phyloP scores from a whole-genome alignment of 2,329 filamentous ascomycete species.

The Neofusicoccum sp. region DNA sequence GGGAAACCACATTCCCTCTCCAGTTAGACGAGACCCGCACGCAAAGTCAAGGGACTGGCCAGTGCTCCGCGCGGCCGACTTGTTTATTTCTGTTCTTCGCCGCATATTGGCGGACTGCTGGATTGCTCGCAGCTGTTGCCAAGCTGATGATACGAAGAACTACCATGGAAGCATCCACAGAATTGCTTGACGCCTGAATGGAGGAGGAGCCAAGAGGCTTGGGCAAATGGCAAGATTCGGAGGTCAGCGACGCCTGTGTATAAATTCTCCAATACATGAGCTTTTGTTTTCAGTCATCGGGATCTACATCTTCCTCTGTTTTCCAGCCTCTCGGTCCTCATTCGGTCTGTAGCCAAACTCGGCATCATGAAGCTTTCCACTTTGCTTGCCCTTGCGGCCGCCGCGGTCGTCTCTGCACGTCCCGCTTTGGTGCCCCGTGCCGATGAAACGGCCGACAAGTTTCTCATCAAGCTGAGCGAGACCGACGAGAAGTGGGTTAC shows the following conservation, averaged over 20 bases:
- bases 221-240: neutral
- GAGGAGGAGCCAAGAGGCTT: slow-evolving; percentile 15
- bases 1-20: neutral
- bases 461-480: slow-evolving; percentile 2
- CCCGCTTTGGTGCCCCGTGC: neutral
- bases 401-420: slow-evolving; percentile 5
- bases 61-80: neutral
- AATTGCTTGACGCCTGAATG: neutral
- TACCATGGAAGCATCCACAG: slow-evolving; percentile 1
- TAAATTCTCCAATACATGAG: neutral
- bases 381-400: neutral
- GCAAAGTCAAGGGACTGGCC: neutral
- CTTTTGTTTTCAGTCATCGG: neutral
- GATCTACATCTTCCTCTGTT: neutral
- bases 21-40: slow-evolving; percentile 8
- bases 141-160: slow-evolving; percentile 2
- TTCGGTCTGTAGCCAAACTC: too few species aligned
- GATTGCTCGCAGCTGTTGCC: neutral
- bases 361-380: slow-evolving; percentile 9
- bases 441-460: slow-evolving; percentile 1
- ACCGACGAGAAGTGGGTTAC: slow-evolving; percentile 12
- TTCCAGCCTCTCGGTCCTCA: neutral
- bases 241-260: neutral
- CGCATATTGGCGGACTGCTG: neutral
- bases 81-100: too few species aligned